Evolutionary conservation across 805 yeast genomes (phyloP).

Genomic region (Schwanniomyces yamadae): DNA sequence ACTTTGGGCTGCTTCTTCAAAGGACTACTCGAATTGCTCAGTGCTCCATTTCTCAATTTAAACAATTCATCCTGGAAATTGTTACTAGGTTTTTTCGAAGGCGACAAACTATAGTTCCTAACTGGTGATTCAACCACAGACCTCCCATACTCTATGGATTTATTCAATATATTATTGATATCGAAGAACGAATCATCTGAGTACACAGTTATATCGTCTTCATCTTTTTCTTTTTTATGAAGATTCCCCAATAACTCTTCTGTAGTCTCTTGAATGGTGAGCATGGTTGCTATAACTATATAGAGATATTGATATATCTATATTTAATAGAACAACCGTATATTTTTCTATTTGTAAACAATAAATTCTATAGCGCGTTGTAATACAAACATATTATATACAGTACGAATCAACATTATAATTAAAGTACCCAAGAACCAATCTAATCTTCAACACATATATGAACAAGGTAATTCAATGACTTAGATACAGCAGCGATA

Average conservation of each 20-base stretch:
- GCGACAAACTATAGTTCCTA: conserved; percentile 9
- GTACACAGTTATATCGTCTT: conserved; percentile 17
- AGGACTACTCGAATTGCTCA: conserved; percentile 12
- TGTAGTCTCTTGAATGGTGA: conserved; percentile 9
- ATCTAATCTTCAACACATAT: conserved; percentile 43
- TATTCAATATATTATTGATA: conserved; percentile 9
- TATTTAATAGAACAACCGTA: background rate
- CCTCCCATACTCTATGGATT: conserved; percentile 5
- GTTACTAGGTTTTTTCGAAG: conserved; percentile 15
- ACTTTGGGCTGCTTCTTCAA: conserved; percentile 7
- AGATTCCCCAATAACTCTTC: conserved; percentile 11
- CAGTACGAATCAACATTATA: conserved; percentile 4
- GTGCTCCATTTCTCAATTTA: conserved; percentile 7
- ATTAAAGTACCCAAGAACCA: background rate
- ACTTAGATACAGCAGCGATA: conserved; percentile 62
- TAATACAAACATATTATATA: conserved; percentile 3
- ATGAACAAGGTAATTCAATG: conserved; percentile 59
- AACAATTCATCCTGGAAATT: conserved; percentile 18
- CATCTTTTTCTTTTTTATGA: background rate
- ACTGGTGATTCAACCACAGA: conserved; percentile 4
- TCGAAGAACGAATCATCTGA: conserved; percentile 18
- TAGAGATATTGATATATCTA: too few relatives aligned
- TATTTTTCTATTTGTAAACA: conserved; percentile 11
- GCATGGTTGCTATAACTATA: background rate
- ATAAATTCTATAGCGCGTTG: conserved; percentile 5